A percentile compares a stretch with the other conserved stretches of the same genome.
These are phyloP conservation scores for Talaromyces funiculosus DNA, from an alignment of 2,329 filamentous ascomycete species.

Conservation along the genomic window DNA sequence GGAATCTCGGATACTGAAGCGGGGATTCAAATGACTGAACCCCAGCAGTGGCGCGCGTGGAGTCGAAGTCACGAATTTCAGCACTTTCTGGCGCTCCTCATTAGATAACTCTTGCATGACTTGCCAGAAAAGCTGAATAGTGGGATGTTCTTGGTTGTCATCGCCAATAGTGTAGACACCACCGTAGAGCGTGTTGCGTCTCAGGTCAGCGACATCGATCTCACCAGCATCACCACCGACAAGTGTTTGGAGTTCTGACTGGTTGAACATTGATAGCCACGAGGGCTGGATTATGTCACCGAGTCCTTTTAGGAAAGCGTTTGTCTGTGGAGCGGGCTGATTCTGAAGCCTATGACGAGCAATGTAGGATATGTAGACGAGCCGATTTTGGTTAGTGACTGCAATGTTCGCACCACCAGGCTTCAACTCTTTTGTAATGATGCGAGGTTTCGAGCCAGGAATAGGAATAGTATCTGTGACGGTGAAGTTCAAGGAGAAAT, in stretches of 20 bases:
- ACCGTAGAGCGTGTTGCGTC: slow-evolving; percentile 77
- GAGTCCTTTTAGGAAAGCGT: slow-evolving; percentile 80
- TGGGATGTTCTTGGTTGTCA: slow-evolving; percentile 78
- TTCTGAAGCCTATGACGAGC: slow-evolving; percentile 77
- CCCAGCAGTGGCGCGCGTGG: slow-evolving; percentile 84
- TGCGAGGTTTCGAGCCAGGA: slow-evolving; percentile 50
- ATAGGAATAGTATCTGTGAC: slow-evolving; percentile 64
- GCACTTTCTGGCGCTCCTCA: slow-evolving; percentile 70
- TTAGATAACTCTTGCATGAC: slow-evolving; percentile 75
- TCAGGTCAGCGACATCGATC: slow-evolving; percentile 81
- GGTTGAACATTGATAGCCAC: slow-evolving; percentile 99
- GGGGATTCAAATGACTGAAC: slow-evolving; percentile 76
- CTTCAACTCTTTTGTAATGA: slow-evolving; percentile 68
- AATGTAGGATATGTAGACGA: slow-evolving; percentile 91
- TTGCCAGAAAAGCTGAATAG: slow-evolving; percentile 82
- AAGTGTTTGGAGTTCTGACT: slow-evolving; percentile 85
- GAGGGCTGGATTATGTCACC: slow-evolving; percentile 81
- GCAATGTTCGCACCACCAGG: slow-evolving; percentile 67
- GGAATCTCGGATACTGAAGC: slow-evolving; percentile 84
- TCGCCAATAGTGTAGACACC: slow-evolving; percentile 87
- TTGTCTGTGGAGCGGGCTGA: slow-evolving; percentile 75
- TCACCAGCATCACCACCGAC: slow-evolving; percentile 81
- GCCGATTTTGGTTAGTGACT: slow-evolving; percentile 87
- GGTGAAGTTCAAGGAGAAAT: slow-evolving; percentile 82
- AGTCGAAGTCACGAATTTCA: slow-evolving; percentile 94